phyloP scores from a whole-genome alignment of 257 asterid genomes.

The Petunia axillaris region DNA sequence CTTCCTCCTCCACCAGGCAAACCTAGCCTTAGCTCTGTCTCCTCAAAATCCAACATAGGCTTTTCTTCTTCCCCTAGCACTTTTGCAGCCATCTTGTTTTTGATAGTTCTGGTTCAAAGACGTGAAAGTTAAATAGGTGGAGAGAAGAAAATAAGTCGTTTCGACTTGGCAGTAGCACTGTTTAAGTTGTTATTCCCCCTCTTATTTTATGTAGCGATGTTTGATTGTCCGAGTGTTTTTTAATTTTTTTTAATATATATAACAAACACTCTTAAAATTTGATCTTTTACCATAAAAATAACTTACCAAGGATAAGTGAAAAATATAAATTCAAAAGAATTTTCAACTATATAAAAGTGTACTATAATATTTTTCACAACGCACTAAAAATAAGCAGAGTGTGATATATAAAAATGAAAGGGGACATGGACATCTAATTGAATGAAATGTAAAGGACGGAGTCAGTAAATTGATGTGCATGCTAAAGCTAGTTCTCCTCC shows the following conservation, averaged over 20 bases:
- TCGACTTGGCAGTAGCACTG: background rate
- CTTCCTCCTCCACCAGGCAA: conserved; percentile 37
- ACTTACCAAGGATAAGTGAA: too few species aligned
- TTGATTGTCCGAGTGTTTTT: too few species aligned
- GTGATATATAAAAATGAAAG: background rate
- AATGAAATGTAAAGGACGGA: background rate
- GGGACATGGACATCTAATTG: background rate
- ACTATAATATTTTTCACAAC: too few species aligned
- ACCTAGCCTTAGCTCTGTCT: conserved; percentile 40
- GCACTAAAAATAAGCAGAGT: too few species aligned
- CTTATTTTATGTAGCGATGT: background rate
- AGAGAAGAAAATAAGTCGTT: background rate
- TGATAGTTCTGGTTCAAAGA: background rate
- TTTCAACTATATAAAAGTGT: too few species aligned
- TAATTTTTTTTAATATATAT: too few species aligned
- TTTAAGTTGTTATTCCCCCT: background rate
- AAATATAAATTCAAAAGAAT: too few species aligned
- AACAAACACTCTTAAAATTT: too few species aligned
- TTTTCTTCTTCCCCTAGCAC: conserved; percentile 18
- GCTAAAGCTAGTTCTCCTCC: too few species aligned
- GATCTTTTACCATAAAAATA: too few species aligned
- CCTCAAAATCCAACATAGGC: conserved; percentile 34
- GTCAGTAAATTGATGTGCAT: too few species aligned
- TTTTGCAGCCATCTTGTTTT: background rate
- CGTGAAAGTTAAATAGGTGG: background rate